Percentiles rank a stretch among this genome's conserved stretches.
These are phyloP conservation scores for Trichoderma sp. DNA, from an alignment of 2,329 filamentous ascomycete species.

Conservation along the genomic window DNA sequence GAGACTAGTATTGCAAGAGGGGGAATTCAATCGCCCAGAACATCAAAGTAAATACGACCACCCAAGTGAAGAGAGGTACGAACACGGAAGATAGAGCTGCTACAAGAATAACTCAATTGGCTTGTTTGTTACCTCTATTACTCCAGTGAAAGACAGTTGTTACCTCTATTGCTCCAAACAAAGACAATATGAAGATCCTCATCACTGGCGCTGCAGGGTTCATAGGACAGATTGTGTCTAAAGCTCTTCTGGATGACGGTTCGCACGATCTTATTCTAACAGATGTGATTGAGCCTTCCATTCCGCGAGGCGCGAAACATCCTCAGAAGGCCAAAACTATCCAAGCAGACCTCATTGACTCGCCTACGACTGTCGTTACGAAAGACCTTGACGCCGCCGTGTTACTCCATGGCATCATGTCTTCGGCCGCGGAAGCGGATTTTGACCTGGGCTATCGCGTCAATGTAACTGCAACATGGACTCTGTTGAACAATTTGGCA, in stretches of 20 bases:
- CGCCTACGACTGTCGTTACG: not conserved
- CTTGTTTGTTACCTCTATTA: not conserved
- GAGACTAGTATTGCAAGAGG: not conserved
- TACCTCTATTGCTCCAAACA: not conserved
- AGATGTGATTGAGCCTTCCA: not conserved
- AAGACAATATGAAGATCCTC: constrained; percentile 43
- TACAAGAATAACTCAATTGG: not conserved
- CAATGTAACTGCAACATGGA: not conserved
- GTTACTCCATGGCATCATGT: not conserved
- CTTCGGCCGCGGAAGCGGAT: not conserved
- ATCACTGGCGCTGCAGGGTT: constrained; percentile 65
- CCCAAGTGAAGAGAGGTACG: not conserved
- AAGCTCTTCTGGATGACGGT: constrained; percentile 49
- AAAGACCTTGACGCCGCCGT: not conserved
- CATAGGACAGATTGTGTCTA: constrained; percentile 60
- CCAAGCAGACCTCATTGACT: not conserved
- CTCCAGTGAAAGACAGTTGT: no score
- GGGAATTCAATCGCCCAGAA: not conserved
- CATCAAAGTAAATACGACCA: not conserved
- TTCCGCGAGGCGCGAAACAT: not conserved
- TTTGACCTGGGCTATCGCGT: not conserved
- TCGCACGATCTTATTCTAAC: constrained; percentile 25
- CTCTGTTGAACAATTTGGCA: not conserved
- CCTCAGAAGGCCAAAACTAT: not conserved
- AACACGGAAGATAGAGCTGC: not conserved